These are phyloP conservation scores for Lepiota venenata DNA, from an alignment of 768 basidiomycete species.

Conservation along the genomic window DNA sequence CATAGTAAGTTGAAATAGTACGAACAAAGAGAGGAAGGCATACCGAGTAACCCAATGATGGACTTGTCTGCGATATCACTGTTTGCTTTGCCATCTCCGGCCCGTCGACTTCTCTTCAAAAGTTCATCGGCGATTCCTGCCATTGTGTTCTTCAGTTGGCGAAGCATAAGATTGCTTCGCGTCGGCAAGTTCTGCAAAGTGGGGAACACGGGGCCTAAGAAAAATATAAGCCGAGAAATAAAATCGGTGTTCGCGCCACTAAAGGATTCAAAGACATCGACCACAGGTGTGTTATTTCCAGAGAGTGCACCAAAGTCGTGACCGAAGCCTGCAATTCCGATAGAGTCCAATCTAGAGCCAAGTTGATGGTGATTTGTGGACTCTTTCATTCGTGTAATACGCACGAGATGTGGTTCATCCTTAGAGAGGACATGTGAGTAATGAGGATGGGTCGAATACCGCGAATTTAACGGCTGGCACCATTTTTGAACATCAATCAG, in stretches of 20 bases:
- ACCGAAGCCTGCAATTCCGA: conserved; percentile 59
- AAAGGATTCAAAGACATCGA: conserved; percentile 37
- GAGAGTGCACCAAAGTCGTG: conserved; percentile 53
- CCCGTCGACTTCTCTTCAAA: conserved; percentile 31
- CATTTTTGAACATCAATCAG: conserved; percentile 48
- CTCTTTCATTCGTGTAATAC: neutral
- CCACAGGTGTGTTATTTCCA: conserved; percentile 40
- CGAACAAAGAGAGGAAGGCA: neutral
- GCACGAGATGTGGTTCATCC: conserved; percentile 47
- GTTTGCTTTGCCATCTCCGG: conserved; percentile 23
- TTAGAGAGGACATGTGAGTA: conserved; percentile 2
- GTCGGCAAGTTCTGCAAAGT: conserved; percentile 33
- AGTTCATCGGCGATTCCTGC: conserved; percentile 35
- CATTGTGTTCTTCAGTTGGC: conserved; percentile 30
- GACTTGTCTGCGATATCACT: conserved; percentile 30
- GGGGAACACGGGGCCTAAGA: conserved; percentile 36
- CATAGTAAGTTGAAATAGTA: neutral
- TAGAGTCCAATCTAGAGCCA: conserved; percentile 44
- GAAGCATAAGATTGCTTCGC: conserved; percentile 24
- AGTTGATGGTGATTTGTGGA: neutral
- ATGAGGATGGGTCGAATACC: too few species aligned
- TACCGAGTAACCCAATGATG: conserved; percentile 35
- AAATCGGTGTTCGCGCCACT: conserved; percentile 22
- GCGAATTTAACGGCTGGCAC: conserved; percentile 18
- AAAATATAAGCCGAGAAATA: conserved; percentile 27